These are phyloP conservation scores for Boletus edulis DNA, from an alignment of 768 basidiomycete genomes.

Conservation along the genomic window DNA sequence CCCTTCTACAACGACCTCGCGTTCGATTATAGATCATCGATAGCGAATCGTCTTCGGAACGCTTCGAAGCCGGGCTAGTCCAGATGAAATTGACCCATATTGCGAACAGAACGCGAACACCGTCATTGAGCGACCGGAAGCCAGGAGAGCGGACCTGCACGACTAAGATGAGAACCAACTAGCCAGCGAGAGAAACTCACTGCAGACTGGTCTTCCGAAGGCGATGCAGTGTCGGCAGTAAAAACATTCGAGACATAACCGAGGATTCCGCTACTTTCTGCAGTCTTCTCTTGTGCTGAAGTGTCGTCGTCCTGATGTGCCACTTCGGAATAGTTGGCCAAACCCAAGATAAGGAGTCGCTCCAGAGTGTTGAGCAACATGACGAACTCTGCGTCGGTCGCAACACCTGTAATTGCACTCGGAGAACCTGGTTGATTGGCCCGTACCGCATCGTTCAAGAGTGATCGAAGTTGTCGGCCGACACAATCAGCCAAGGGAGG, in stretches of 20 bases:
- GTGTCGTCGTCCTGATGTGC: conserved; percentile 57
- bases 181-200: conserved; percentile 37
- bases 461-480: conserved; percentile 61
- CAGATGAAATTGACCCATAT: conserved; percentile 67
- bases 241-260: conserved; percentile 94
- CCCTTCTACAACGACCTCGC: conserved; percentile 68
- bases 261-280: conserved; percentile 66
- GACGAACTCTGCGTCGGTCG: conserved; percentile 79
- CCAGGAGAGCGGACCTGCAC: conserved; percentile 64
- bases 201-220: conserved; percentile 53
- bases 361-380: conserved; percentile 86
- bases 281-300: conserved; percentile 47
- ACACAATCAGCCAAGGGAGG: conserved; percentile 78
- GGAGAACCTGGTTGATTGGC: conserved; percentile 39
- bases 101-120: conserved; percentile 71
- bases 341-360: conserved; percentile 70
- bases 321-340: conserved; percentile 55
- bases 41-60: conserved; percentile 66
- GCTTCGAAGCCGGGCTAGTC: conserved; percentile 43
- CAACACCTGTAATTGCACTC: conserved; percentile 44
- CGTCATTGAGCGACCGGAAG: conserved; percentile 75
- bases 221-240: conserved; percentile 58
- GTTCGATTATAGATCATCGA: conserved; percentile 65
- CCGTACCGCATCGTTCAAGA: conserved; percentile 53
- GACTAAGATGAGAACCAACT: conserved; percentile 1